Base-by-base conservation (phyloP, 2,329 filamentous ascomycete genomes). In the Pyrenochaeta sp. region DNA sequence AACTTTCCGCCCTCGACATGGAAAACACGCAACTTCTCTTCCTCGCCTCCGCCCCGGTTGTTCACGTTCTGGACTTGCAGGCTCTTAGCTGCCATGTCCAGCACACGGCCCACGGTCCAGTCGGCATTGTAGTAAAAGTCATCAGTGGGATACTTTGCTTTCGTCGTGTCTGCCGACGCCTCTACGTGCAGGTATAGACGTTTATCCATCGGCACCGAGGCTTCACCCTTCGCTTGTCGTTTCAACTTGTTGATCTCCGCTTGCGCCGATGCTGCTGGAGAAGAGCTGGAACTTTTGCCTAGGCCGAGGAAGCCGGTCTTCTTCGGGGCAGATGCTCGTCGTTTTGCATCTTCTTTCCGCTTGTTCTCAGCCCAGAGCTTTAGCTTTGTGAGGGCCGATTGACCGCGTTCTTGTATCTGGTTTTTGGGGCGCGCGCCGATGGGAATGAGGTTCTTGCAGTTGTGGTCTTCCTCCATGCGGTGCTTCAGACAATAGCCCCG, bases 171-270 rank as follows among this genome's bases (percentile, higher is more conserved):
- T 7, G 89, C 89, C 62, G 92, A 90, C 0, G 93, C 94, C 68
- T 97, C 93, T 13, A 96, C 89, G 65, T 89, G 86, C 1, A 99
- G 66, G 66, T 97, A 97, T 2, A 99, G 74, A n/a, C 94, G 78
- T 75, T 95, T 96, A 53, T 96, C 90, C 0, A 78, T 71, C 0
- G 90, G 79, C 0, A 96, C 72, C 61, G 90, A 93, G 7, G 85
- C 84, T 54, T 97, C 93, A 1, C 95, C 95, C 74, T 96, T 96
- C 2, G 94, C 93, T 1, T 82, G 85, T 67, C 87, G 88, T 75
- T 96, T 96, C 28, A 99, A 77, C 7, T 81, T 83, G 52, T 90
- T 90, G 6, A 93, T 78, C 5, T 87, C 89, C 3, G 85, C 77
- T 13, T 89, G 58, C 2, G 86, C 81, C 35, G 85, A 83, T 0